Percentiles rank a stretch among this genome's conserved stretches.
Conservation (phyloP, 2,329 filamentous ascomycete genomes). For the Epichloe uncinata region DNA sequence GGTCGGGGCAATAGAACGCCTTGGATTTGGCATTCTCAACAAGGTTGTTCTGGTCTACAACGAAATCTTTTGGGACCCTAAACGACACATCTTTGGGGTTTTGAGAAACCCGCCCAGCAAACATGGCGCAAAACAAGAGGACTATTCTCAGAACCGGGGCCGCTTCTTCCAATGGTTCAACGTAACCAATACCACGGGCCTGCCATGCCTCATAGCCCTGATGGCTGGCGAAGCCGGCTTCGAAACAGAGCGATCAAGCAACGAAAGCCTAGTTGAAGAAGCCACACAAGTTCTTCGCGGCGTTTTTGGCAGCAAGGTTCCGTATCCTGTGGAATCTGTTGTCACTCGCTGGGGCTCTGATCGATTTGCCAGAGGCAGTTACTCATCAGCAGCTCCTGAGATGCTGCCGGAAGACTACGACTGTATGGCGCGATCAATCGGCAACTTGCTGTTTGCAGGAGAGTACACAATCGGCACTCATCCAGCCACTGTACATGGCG, state of each 20-base stretch:
- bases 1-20: slow-evolving; percentile 58
- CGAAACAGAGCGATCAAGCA: slow-evolving; percentile 65
- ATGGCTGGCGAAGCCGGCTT: slow-evolving; percentile 94
- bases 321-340: slow-evolving; percentile 70
- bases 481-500: slow-evolving; percentile 92
- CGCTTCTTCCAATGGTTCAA: slow-evolving; percentile 98
- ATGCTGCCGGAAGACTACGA: slow-evolving; percentile 86
- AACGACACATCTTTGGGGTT: slow-evolving; percentile 87
- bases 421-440: slow-evolving; percentile 69
- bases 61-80: slow-evolving; percentile 77
- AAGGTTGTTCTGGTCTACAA: slow-evolving; percentile 90
- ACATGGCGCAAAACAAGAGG: slow-evolving; percentile 61
- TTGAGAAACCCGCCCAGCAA: slow-evolving; percentile 59
- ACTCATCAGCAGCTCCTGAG: slow-evolving; percentile 79
- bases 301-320: slow-evolving; percentile 60
- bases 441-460: slow-evolving; percentile 87
- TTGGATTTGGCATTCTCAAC: slow-evolving; percentile 90
- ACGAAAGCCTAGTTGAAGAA: slow-evolving; percentile 65
- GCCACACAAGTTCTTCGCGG: slow-evolving; percentile 65
- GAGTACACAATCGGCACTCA: slow-evolving; percentile 95
- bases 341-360: slow-evolving; percentile 90
- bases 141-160: slow-evolving; percentile 70
- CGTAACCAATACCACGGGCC: slow-evolving; percentile 74
- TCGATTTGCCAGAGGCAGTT: slow-evolving; percentile 82
- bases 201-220: slow-evolving; percentile 76